phyloP scores from a whole-genome alignment of 495 filamentous ascomycete species.

The Staphylotrichum longicolle region DNA sequence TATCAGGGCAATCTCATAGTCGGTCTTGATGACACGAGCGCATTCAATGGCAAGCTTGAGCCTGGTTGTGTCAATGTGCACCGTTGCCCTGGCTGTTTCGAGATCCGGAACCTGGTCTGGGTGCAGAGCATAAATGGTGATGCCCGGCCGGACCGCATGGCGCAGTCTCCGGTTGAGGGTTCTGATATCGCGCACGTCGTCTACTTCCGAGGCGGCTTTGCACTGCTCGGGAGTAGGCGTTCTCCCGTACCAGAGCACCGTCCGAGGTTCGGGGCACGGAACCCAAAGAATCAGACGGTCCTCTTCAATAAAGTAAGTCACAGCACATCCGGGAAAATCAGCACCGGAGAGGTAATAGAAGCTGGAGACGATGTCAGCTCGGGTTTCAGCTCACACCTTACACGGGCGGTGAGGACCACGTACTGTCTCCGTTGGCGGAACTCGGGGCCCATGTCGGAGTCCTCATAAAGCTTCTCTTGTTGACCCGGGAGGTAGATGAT shows the following conservation, averaged over 20 bases:
- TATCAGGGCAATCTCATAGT: conserved; percentile 77
- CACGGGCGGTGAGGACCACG: conserved; percentile 9
- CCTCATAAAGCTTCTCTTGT: conserved; percentile 49
- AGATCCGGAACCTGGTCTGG: conserved; percentile 43
- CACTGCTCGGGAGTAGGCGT: conserved; percentile 53
- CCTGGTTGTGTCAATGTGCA: conserved; percentile 41
- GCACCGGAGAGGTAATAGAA: conserved; percentile 68
- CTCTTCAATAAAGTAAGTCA: conserved; percentile 60
- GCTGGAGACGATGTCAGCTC: conserved; percentile 27
- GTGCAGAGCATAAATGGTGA: conserved; percentile 45
- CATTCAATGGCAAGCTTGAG: conserved; percentile 68
- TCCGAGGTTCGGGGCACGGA: conserved; percentile 52
- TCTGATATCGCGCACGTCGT: conserved; percentile 45
- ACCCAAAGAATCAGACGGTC: conserved; percentile 62
- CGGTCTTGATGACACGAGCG: conserved; percentile 72
- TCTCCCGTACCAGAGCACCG: conserved; percentile 60
- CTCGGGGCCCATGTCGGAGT: conserved; percentile 57
- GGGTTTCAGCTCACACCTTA: too few species aligned
- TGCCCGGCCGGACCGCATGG: conserved; percentile 31
- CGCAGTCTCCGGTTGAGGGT: conserved; percentile 38
- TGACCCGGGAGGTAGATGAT: conserved; percentile 60
- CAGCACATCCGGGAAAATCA: conserved; percentile 58
- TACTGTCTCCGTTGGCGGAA: conserved; percentile 67
- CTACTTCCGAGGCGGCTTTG: conserved; percentile 51
- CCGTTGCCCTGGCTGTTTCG: conserved; percentile 33